Evolutionary conservation across 176 grass and related monocot genomes (phyloP).

Genomic region (Alopecurus myosuroides): DNA sequence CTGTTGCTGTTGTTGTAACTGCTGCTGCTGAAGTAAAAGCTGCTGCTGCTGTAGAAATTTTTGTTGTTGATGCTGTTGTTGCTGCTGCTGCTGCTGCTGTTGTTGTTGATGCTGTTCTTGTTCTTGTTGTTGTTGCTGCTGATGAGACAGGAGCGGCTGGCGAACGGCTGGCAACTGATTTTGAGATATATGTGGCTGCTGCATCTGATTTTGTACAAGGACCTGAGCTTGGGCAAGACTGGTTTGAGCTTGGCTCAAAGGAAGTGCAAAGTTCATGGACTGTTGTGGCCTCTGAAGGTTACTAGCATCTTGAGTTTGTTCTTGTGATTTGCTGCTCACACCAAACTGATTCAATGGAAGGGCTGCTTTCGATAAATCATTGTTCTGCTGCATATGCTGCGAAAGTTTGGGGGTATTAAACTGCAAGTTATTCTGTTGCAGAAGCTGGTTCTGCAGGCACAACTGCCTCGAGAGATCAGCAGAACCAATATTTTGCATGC

Average conservation of each 20-base stretch:
- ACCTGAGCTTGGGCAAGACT: slow-evolving; percentile 54
- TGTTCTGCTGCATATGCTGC: slow-evolving; percentile 48
- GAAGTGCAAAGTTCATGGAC: slow-evolving; percentile 36
- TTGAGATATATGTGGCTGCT: slow-evolving; percentile 45
- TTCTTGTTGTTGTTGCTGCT: slow-evolving; percentile 23
- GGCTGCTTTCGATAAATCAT: slow-evolving; percentile 39
- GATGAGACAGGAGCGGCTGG: slow-evolving; percentile 20
- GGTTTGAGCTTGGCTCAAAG: slow-evolving; percentile 48
- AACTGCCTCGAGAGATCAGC: slow-evolving; percentile 59
- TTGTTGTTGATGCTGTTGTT: slow-evolving; percentile 7
- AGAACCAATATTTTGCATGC: slow-evolving; percentile 49
- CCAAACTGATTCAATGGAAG: slow-evolving; percentile 45
- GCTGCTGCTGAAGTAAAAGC: slow-evolving; percentile 37
- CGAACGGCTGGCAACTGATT: slow-evolving; percentile 29
- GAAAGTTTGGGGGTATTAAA: slow-evolving; percentile 46
- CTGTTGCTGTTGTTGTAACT: slow-evolving; percentile 41
- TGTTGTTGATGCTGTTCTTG: not conserved
- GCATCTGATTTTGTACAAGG: slow-evolving; percentile 46
- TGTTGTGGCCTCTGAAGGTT: slow-evolving; percentile 53
- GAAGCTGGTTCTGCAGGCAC: slow-evolving; percentile 47
- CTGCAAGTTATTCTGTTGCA: slow-evolving; percentile 65
- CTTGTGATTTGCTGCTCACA: slow-evolving; percentile 30
- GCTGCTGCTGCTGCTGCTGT: slow-evolving; percentile 23
- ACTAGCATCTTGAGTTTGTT: slow-evolving; percentile 46
- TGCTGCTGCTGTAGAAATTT: slow-evolving; percentile 45